These are phyloP conservation scores for Trametes elegans DNA, from an alignment of 768 basidiomycete genomes.

Conservation along the genomic window DNA sequence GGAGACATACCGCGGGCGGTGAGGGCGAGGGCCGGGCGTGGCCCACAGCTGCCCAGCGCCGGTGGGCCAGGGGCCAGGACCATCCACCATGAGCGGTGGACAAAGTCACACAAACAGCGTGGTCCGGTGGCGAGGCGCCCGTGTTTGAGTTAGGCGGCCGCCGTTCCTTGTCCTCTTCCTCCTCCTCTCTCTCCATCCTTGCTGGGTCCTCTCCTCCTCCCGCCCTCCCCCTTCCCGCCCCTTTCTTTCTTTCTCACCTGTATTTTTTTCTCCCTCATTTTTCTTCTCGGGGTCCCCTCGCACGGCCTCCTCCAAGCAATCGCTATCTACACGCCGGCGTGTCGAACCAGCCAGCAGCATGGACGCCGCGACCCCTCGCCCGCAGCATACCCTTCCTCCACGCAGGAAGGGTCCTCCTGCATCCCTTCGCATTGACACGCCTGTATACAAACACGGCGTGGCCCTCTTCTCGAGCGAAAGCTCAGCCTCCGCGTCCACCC, in stretches of 20 bases:
- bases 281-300: slow-evolving; percentile 1
- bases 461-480: slow-evolving; percentile 45
- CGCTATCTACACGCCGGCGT: slow-evolving; percentile 44
- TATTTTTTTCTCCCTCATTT: background rate
- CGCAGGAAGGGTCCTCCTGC: slow-evolving; percentile 53
- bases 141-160: slow-evolving; percentile 4
- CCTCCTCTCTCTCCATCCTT: slow-evolving; percentile 14
- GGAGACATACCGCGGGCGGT: no score
- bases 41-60: background rate
- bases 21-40: background rate
- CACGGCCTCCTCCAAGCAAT: slow-evolving; percentile 6
- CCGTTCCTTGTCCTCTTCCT: slow-evolving; percentile 5
- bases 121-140: slow-evolving; percentile 6
- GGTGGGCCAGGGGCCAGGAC: background rate
- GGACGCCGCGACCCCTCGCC: slow-evolving; percentile 34
- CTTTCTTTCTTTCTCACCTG: slow-evolving; percentile 17
- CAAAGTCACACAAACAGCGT: slow-evolving; percentile 18
- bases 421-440: slow-evolving; percentile 58
- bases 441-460: slow-evolving; percentile 47
- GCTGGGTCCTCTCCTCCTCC: slow-evolving; percentile 4
- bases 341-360: slow-evolving; percentile 31
- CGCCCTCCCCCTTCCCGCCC: slow-evolving; percentile 16
- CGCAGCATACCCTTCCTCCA: slow-evolving; percentile 31
- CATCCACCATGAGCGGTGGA: no score
- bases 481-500: slow-evolving; percentile 45